Base-by-base conservation (phyloP, 108 stramenopile genomes). In the Skeletonema tropicum region DNA sequence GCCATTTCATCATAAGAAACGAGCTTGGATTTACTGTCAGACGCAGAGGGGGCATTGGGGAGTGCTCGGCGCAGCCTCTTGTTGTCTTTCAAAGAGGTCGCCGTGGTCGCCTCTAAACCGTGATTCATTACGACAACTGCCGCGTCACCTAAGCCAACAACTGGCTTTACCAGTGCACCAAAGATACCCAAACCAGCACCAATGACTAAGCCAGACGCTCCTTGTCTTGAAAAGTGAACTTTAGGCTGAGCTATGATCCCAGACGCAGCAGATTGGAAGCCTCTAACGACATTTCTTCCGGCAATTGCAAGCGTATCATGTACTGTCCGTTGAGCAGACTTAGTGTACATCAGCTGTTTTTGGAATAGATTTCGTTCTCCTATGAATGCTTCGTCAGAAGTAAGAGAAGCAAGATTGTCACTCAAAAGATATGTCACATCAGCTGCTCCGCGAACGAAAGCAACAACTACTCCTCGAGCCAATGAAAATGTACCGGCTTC, bases 121-220 rank as follows among this genome's bases (percentile, higher is more conserved):
- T 94, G 93, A 68, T 90, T 91, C 93, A 94, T 90, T 38, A 94
- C 71, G 17, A 94, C 71, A 33, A 87, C 87, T 31, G 90, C 90
- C 32, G 88, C 93, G 82, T 94, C 93, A 5, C 90, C 93, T 17
- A 94, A 67, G 35, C 93, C 93, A 33, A 94, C 88, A 31, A 94
- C 83, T 17, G 93, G 93, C 45, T 94, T 94, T 11, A 94, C 82
- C 45, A 94, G 41, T 2, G 88, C 90, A 48, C 89, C 90, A 48
- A 94, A 83, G 15, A 91, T 9, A 0, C 89, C 93, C 58, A 89
- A 90, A 6, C 90, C 90, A 35, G 91, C 71, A 32, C 92, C 93
- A 68, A 89, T 91, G 38, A 89, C 81, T 33, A 90, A 87, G 26
- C 93, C 93, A 57, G 84, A 68, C 5, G 93, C 84, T 3, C 93